phyloP scores from a whole-genome alignment of 2,329 filamentous ascomycete genomes.

The Knufia petricola region DNA sequence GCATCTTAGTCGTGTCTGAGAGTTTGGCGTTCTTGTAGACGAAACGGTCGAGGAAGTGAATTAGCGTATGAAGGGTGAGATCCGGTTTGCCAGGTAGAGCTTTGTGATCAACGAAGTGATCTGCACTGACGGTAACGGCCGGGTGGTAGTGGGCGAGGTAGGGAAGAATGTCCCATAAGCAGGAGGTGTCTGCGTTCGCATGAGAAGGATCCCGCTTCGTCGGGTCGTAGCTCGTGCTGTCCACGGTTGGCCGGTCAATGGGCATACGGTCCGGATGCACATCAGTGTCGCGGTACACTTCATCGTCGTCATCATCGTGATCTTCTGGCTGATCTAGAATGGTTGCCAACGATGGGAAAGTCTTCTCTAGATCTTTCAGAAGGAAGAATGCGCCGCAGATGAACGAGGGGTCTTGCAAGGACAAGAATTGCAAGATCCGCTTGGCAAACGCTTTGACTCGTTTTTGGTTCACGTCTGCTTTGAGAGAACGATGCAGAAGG shows the following conservation, averaged over 20 bases:
- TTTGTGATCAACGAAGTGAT: conserved; percentile 57
- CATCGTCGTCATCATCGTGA: conserved; percentile 63
- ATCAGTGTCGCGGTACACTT: conserved; percentile 59
- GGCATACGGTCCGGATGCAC: conserved; percentile 31
- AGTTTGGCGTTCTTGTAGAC: conserved; percentile 90
- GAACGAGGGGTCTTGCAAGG: conserved; percentile 84
- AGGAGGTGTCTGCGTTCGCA: conserved; percentile 85
- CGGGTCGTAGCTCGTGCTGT: conserved; percentile 58
- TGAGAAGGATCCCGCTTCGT: conserved; percentile 86
- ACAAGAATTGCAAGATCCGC: conserved; percentile 76
- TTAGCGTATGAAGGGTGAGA: conserved; percentile 77
- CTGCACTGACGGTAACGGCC: conserved; percentile 76
- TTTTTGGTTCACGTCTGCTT: conserved; percentile 79
- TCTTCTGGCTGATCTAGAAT: conserved; percentile 75
- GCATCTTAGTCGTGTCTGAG: conserved; percentile 47
- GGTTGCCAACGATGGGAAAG: conserved; percentile 69
- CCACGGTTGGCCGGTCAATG: conserved; percentile 19
- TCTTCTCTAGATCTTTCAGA: conserved; percentile 66
- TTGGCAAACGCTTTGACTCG: conserved; percentile 95
- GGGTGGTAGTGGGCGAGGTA: conserved; percentile 81
- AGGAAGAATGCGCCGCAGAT: conserved; percentile 88
- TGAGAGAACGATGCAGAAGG: conserved; percentile 76
- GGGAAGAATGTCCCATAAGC: conserved; percentile 80
- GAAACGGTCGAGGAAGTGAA: conserved; percentile 94
- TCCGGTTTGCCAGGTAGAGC: conserved; percentile 80